Percentiles rank a stretch among this genome's conserved stretches.
These are phyloP conservation scores for Pyrus hybrid DNA, from an alignment of 331 rosid genomes.

Conservation along the genomic window DNA sequence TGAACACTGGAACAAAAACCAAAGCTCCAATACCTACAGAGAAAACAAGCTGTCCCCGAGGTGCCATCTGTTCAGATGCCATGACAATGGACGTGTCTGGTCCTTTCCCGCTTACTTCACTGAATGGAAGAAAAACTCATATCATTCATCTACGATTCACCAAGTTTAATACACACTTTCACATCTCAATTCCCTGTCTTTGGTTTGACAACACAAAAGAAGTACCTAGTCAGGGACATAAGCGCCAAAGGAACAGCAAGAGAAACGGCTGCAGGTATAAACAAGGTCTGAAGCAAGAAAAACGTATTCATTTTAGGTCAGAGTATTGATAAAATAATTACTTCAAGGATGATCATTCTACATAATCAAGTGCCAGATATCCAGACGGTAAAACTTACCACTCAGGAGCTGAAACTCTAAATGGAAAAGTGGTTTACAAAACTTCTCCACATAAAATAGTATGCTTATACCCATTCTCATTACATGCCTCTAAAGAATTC, in stretches of 20 bases:
- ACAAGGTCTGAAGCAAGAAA: constrained; percentile 42
- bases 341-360: background rate
- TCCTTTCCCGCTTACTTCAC: constrained; percentile 78
- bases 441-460: background rate
- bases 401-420: background rate
- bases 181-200: constrained; percentile 4
- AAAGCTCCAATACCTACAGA: constrained; percentile 84
- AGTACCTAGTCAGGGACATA: constrained; percentile 78
- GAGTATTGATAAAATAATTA: background rate
- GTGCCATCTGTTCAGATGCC: constrained; percentile 95
- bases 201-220: constrained; percentile 7
- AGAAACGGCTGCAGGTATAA: constrained; percentile 68
- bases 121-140: constrained; percentile 29
- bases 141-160: constrained; percentile 8
- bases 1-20: constrained; percentile 84
- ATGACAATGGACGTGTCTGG: constrained; percentile 41
- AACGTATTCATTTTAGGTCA: background rate
- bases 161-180: constrained; percentile 3
- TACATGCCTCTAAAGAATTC: background rate
- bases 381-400: background rate
- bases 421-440: background rate
- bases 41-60: constrained; percentile 88
- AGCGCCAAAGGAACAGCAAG: constrained; percentile 83
- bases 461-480: too few relatives aligned
- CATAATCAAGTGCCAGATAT: background rate